phyloP scores from a whole-genome alignment of 2,329 filamentous ascomycete species.

The Hirsutella rhossiliensis region DNA sequence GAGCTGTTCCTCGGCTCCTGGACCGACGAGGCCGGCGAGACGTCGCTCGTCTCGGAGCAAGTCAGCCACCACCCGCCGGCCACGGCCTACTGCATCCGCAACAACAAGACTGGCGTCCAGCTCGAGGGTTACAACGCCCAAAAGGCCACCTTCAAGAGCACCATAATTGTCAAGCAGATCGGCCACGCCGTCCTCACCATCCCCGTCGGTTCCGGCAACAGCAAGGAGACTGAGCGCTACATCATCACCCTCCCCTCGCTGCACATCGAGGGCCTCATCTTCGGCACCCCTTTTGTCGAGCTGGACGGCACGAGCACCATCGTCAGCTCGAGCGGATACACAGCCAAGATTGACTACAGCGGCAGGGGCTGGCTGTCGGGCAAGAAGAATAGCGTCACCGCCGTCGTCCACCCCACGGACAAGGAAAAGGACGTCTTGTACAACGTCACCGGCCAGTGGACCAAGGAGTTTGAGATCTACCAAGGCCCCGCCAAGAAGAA shows the following conservation, averaged over 20 bases:
- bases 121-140: constrained; percentile 90
- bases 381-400: constrained; percentile 86
- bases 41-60: constrained; percentile 84
- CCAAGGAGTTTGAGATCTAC: constrained; percentile 66
- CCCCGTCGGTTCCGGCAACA: constrained; percentile 28
- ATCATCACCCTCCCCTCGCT: constrained; percentile 84
- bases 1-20: constrained; percentile 90
- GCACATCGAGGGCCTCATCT: constrained; percentile 89
- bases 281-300: constrained; percentile 79
- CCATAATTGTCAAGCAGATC: constrained; percentile 90
- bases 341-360: constrained; percentile 82
- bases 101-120: constrained; percentile 67
- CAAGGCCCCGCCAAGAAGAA: constrained; percentile 45
- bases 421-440: constrained; percentile 65
- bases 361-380: constrained; percentile 91
- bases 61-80: constrained; percentile 90
- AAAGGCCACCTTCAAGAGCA: constrained; percentile 87
- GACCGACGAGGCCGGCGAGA: constrained; percentile 71
- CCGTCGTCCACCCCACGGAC: constrained; percentile 58
- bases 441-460: constrained; percentile 86
- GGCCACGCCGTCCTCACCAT: constrained; percentile 78
- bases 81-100: constrained; percentile 88
- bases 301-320: constrained; percentile 79
- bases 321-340: constrained; percentile 73
- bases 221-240: constrained; percentile 51